A percentile compares a stretch with the other conserved stretches of the same genome.
These are phyloP conservation scores for Claviceps monticola DNA, from an alignment of 2,329 filamentous ascomycete genomes.

Conservation along the genomic window DNA sequence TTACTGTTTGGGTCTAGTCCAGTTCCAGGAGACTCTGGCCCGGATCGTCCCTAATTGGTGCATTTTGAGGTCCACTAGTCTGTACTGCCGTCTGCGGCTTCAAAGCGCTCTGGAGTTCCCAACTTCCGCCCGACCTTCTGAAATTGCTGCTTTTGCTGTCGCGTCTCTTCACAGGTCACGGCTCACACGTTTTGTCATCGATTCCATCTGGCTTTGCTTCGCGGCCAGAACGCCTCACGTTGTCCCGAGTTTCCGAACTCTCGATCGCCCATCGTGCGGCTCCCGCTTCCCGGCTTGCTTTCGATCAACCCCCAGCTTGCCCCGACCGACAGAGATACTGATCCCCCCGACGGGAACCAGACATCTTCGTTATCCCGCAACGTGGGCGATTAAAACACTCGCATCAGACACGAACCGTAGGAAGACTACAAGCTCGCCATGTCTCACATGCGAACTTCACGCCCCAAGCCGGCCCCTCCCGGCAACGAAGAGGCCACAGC, in stretches of 20 bases:
- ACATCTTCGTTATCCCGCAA: background rate
- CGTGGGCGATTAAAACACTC: background rate
- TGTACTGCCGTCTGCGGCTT: too few species aligned
- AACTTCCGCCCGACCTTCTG: background rate
- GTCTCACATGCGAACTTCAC: conserved; percentile 38
- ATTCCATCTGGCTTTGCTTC: background rate
- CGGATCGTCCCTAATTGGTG: too few species aligned
- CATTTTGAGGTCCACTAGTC: too few species aligned
- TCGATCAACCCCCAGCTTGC: background rate
- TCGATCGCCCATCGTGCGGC: background rate
- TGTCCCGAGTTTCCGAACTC: background rate
- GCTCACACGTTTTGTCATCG: background rate
- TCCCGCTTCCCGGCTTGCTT: background rate
- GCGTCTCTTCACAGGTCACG: background rate
- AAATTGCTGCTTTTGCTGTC: background rate
- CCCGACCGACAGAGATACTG: background rate
- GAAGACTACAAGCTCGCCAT: conserved; percentile 8
- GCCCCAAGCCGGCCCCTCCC: conserved; percentile 52
- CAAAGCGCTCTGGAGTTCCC: background rate
- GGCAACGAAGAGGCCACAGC: conserved; percentile 81
- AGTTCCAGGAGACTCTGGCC: too few species aligned
- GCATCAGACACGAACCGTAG: background rate
- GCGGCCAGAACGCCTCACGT: background rate
- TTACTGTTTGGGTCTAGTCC: too few species aligned
- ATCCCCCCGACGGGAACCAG: background rate